Base-by-base conservation (phyloP, 257 asterid species). In the Solanum lycopersicoides region DNA sequence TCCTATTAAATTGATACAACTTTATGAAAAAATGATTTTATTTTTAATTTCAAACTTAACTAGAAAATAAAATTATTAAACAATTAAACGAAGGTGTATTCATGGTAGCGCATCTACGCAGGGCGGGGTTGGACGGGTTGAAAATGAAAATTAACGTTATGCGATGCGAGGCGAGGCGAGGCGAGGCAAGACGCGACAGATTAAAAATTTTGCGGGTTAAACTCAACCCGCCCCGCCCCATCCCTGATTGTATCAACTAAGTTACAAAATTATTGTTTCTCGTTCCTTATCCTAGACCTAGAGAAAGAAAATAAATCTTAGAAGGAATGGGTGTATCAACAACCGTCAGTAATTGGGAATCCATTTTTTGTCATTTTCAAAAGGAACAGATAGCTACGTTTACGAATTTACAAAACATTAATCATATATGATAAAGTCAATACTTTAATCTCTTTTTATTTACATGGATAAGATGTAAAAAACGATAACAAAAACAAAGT, bases 381-480 rank as follows among this genome's bases (percentile, higher is more conserved):
- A 12, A 85, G 77, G 82, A 41, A 16, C 41, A 79, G 16, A 9
- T 79, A 79, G 41, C 42, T 79, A 28, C 18, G 32, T 28, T 37
- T 45, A 28, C 20, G 66, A 3, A 79, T 14, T 16, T 50, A 82
- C 85, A 50, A 30, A 82, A 32, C 32, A 18, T 47, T 82, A 18
- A 82, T 82, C 69, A 32, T 82, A 18, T 82, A 82, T 42, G 60
- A 75, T 30, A 7, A 60, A 7, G 63, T 41, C 14, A 77, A 77
- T 77, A 77, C n/a, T 77, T 42, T 7, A 75, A 75, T 82, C 42
- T 82, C 20, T 50, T 50, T 79, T 82, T 82, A 82, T 82, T 82
- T 82, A 82, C 85, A 80, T 50, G 85, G 3, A 30, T 50, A n/a
- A 82, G 20, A 32, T 50, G 44, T 82, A 30, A 16, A 25, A 25